Base-by-base conservation (phyloP, 208 protist genomes). In the Trypanosoma brucei region DNA sequence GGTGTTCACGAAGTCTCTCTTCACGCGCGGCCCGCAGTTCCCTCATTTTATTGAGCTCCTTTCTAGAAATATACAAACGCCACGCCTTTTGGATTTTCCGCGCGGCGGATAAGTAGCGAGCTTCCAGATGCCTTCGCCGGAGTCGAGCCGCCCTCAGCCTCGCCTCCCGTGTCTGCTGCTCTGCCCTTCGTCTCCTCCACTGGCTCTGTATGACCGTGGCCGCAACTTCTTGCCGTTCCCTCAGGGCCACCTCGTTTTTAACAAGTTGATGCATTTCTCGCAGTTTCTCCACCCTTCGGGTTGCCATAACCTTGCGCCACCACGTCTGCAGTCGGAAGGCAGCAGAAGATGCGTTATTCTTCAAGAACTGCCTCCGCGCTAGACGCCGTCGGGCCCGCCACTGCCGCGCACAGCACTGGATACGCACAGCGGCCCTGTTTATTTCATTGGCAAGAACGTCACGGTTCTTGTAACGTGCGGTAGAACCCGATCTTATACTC, bases 341-440 rank as follows among this genome's bases (percentile, higher is more conserved):
- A 46, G 85, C 79, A 3, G 49, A 34, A 3, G 55, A 56, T 34
- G 75, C 75, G 48, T 83, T 73, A 6, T 60, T 45, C 11, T 62
- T 40, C 44, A 79, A 83, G 65, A 54, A 65, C n/a, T 62, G 56
- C 13, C 49, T 39, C 9, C 66, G 70, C 53, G 31, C 39, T 51
- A 49, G 59, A 1, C 2, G 33, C 22, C 78, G 79, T 11, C 82
- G 77, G 37, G 82, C 72, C 30, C 87, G 53, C 84, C 84, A 93
- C 14, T 76, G 78, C 46, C 84, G 74, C n/a, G 78, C 87, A n/a
- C 75, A 59, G 57, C 72, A 69, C 63, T 93, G 87, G 40, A 93
- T 65, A 65, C 78, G 62, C 11, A 75, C 65, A 52, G 84, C 87
- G 5, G 81, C 76, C 9, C 68, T 63, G 30, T 84, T 53, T 61